phyloP scores from a whole-genome alignment of 176 grass and related monocot species.

The Aegilops bicornis region DNA sequence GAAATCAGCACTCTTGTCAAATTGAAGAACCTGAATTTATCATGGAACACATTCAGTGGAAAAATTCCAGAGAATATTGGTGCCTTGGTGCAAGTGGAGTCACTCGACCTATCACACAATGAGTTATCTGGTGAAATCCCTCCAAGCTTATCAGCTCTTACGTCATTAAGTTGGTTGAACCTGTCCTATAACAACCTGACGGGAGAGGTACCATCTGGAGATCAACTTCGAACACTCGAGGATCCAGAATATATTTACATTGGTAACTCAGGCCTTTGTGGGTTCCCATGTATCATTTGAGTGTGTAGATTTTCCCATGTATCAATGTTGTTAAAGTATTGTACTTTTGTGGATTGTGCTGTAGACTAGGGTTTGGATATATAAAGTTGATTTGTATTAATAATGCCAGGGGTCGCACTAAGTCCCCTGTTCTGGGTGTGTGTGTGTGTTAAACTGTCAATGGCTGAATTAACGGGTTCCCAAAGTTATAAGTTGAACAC shows the following conservation, averaged over 20 bases:
- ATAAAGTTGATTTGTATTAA: too few relatives aligned
- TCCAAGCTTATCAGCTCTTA: neutral
- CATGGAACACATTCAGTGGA: neutral
- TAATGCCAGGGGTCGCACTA: too few relatives aligned
- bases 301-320: too few relatives aligned
- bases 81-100: neutral
- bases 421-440: too few relatives aligned
- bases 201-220: neutral
- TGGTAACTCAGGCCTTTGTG: neutral
- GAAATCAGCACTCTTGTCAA: neutral
- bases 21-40: neutral
- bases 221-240: neutral
- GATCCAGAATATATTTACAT: neutral
- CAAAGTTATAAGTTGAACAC: too few relatives aligned
- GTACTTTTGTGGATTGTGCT: too few relatives aligned
- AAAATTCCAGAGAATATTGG: neutral
- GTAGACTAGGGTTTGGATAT: too few relatives aligned
- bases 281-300: too few relatives aligned
- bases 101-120: slow-evolving; percentile 2
- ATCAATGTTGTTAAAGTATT: too few relatives aligned
- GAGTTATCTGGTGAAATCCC: neutral
- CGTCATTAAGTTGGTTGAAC: neutral
- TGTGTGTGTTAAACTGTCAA: too few relatives aligned
- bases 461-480: too few relatives aligned
- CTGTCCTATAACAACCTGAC: neutral